Evolutionary conservation across 2,329 filamentous ascomycete species (phyloP).

Genomic region (Nigrospora sphaerica): DNA sequence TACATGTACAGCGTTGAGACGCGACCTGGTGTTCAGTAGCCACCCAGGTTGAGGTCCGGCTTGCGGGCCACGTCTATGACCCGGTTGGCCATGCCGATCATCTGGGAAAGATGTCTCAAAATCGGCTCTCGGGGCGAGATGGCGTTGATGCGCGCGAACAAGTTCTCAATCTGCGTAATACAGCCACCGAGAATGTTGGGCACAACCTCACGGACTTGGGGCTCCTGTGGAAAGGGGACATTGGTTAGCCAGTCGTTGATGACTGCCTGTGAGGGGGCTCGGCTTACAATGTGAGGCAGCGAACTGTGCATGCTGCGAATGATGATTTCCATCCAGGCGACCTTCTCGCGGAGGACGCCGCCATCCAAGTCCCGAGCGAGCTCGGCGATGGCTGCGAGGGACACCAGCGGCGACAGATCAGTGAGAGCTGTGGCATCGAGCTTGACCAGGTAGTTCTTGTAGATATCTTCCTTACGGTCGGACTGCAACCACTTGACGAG

Average conservation of each 20-base stretch:
- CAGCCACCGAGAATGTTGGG: constrained; percentile 51
- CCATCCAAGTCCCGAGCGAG: constrained; percentile 52
- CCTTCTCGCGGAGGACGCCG: constrained; percentile 44
- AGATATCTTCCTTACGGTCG: constrained; percentile 55
- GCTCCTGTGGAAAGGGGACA: constrained; percentile 30
- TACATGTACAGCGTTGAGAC: neutral
- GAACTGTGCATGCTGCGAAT: constrained; percentile 45
- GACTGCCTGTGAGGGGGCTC: neutral
- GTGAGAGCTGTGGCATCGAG: constrained; percentile 46
- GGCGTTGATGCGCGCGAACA: constrained; percentile 43
- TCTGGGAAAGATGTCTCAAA: constrained; percentile 38
- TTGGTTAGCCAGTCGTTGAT: neutral
- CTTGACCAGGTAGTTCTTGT: constrained; percentile 46
- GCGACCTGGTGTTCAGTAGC: neutral
- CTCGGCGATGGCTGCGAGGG: constrained; percentile 58
- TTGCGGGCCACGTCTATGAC: constrained; percentile 15
- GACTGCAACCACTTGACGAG: constrained; percentile 62
- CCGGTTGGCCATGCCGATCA: constrained; percentile 26
- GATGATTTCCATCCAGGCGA: constrained; percentile 54
- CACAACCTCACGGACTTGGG: constrained; percentile 46
- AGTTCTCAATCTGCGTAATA: constrained; percentile 42
- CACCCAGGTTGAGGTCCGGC: constrained; percentile 3
- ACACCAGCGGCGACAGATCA: constrained; percentile 51
- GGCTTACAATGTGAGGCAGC: constrained; percentile 43
- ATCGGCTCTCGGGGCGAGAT: constrained; percentile 38